Evolutionary conservation across 2,329 filamentous ascomycete genomes (phyloP).

Genomic region (Epichloe sylvatica): DNA sequence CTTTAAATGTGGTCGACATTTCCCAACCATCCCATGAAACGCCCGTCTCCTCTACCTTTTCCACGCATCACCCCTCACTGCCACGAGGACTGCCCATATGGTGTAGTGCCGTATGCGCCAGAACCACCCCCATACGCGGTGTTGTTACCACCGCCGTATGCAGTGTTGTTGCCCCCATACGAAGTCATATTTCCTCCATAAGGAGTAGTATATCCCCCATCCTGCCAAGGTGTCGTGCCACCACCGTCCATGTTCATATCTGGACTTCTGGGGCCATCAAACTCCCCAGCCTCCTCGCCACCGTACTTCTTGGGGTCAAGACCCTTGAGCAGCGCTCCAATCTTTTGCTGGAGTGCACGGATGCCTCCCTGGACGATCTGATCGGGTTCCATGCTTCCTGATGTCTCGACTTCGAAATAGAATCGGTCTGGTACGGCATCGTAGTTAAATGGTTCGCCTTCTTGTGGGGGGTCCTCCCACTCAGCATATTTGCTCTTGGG

Average conservation of each 20-base stretch:
- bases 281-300: slow-evolving; percentile 44
- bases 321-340: slow-evolving; percentile 60
- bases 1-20: not conserved
- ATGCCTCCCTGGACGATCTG: slow-evolving; percentile 81
- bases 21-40: slow-evolving; percentile 2
- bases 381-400: slow-evolving; percentile 79
- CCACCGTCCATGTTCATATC: slow-evolving; percentile 47
- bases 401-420: slow-evolving; percentile 87
- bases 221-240: slow-evolving; percentile 41
- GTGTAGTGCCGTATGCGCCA: slow-evolving; percentile 30
- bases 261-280: slow-evolving; percentile 52
- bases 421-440: slow-evolving; percentile 73
- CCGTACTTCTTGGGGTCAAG: slow-evolving; percentile 35
- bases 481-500: slow-evolving; percentile 68
- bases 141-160: slow-evolving; percentile 51
- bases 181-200: slow-evolving; percentile 46
- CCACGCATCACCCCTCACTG: slow-evolving; percentile 17
- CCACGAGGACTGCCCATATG: slow-evolving; percentile 38
- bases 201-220: slow-evolving; percentile 56
- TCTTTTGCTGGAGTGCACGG: slow-evolving; percentile 75
- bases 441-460: slow-evolving; percentile 82
- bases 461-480: slow-evolving; percentile 68
- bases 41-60: not conserved
- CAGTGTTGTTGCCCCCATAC: slow-evolving; percentile 52
- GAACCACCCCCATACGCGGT: slow-evolving; percentile 49